Percentiles rank a stretch among this genome's conserved stretches.
Conservation (phyloP, 177 flowering plant genomes). For the Tripterygium wilfordii region DNA sequence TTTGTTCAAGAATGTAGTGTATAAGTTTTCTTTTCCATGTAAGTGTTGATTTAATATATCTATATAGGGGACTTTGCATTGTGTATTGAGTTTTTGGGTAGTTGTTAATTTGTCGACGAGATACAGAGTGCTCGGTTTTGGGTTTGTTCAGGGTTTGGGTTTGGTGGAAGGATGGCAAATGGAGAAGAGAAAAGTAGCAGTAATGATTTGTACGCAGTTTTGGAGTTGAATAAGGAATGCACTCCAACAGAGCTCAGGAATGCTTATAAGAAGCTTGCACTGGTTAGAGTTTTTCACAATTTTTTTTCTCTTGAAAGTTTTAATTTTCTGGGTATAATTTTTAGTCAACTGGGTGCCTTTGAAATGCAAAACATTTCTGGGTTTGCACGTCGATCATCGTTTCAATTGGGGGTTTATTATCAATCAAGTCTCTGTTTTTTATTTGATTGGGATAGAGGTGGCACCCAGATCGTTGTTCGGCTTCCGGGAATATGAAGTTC, state of each 20-base stretch:
- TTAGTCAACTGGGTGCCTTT: not conserved
- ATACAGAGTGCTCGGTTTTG: not conserved
- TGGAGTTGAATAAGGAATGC: constrained; percentile 83
- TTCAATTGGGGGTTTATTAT: no score
- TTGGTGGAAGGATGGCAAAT: constrained; percentile 35
- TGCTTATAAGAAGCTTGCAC: constrained; percentile 83
- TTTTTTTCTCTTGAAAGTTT: not conserved
- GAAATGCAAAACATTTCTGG: not conserved
- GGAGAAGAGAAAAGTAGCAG: constrained; percentile 35
- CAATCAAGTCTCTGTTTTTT: constrained; percentile 3
- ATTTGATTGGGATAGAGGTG: constrained; percentile 47
- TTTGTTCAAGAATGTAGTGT: constrained; percentile 12
- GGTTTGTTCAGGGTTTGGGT: not conserved
- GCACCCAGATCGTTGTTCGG: constrained; percentile 95
- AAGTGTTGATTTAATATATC: no score
- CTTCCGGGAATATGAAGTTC: constrained; percentile 56
- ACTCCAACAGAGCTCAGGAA: constrained; percentile 47
- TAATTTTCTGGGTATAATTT: no score
- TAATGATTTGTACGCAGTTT: constrained; percentile 55
- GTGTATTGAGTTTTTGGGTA: not conserved
- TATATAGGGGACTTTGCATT: not conserved
- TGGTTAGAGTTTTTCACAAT: constrained; percentile 43
- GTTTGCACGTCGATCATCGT: no score
- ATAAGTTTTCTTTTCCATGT: no score
- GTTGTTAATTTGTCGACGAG: constrained; percentile 24